A percentile compares a stretch with the other conserved stretches of the same genome.
phyloP scores from a whole-genome alignment of 345 rosid genomes.

The Populus euphratica region DNA sequence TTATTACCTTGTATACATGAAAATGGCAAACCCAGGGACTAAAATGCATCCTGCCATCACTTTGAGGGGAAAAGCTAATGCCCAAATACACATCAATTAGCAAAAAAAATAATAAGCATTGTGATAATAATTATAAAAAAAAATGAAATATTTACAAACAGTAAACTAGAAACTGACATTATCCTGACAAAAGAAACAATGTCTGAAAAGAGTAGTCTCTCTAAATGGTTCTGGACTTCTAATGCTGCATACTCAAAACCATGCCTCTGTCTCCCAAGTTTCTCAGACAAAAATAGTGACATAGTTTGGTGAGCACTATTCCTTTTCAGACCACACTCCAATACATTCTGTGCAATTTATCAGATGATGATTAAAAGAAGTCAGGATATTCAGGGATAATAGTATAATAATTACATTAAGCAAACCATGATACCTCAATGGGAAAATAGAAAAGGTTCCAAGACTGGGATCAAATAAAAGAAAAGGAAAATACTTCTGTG shows the following conservation, averaged over 20 bases:
- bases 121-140: not conserved
- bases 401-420: not conserved
- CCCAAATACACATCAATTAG: constrained; percentile 23
- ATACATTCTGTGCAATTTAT: constrained; percentile 55
- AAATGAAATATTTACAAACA: not conserved
- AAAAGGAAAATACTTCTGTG: not conserved
- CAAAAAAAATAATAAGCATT: not conserved
- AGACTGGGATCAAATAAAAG: not conserved
- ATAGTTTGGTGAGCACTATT: constrained; percentile 49
- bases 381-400: constrained; percentile 2
- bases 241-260: constrained; percentile 90
- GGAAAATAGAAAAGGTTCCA: not conserved
- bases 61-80: constrained; percentile 54
- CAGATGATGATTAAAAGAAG: constrained; percentile 15
- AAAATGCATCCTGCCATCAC: constrained; percentile 22
- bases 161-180: constrained; percentile 46
- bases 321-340: constrained; percentile 80
- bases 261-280: constrained; percentile 62
- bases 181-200: constrained; percentile 63
- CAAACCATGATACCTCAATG: not conserved
- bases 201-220: constrained; percentile 64
- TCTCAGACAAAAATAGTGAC: constrained; percentile 67
- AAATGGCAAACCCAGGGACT: constrained; percentile 92
- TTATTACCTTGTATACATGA: constrained; percentile 63
- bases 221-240: constrained; percentile 71